Evolutionary conservation across 2,329 filamentous ascomycete species (phyloP), one percentile per base, ranked within the genome.

Genomic region (Zymoseptoria brevis): DNA sequence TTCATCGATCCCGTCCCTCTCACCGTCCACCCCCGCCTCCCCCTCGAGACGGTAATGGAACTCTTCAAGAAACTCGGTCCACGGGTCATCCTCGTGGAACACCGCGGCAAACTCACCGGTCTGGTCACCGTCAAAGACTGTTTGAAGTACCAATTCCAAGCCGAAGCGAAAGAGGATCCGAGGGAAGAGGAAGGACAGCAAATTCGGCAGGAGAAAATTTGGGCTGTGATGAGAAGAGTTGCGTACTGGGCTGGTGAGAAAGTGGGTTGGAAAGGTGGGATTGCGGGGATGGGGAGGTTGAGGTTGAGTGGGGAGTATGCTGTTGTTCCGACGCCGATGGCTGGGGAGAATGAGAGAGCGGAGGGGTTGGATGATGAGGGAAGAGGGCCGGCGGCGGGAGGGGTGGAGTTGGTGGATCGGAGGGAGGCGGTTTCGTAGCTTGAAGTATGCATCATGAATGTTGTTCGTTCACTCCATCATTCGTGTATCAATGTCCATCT

Each of bases 21-120:
- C 1, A 89, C 91, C 0, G 92, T 92, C 0, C 94, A 99, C 70
- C 94, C 94, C 0, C 86, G 90, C 1, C 83, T 97, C 0, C 89
- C 93, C 0, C 84, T 99, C 0, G 94, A 99, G 75, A 99, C 94
- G 0, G 93, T 96, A 30, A 96, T 99, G 91, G 94, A 99, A 71
- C 81, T 99, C 9, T 99, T 99, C 79, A 93, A 93, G 73, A 99
- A 97, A 77, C 95, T 99, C 72, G 94, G 94, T 0, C 94, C 93
- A 0, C 84, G 94, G 1, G 91, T 96, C 5, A 93, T 99, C 54
- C 81, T 99, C 3, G 87, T 96, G 48, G 94, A 99, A 73, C 88
- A 96, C 71, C 88, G 89, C 60, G 94, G 94, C 13, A 84, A 84
- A 54, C 81, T 99, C 1, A 84, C 83, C 0, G 94, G 94, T 0